Conservation (phyloP, 129 eudicot species). For the Solidago caesia region DNA sequence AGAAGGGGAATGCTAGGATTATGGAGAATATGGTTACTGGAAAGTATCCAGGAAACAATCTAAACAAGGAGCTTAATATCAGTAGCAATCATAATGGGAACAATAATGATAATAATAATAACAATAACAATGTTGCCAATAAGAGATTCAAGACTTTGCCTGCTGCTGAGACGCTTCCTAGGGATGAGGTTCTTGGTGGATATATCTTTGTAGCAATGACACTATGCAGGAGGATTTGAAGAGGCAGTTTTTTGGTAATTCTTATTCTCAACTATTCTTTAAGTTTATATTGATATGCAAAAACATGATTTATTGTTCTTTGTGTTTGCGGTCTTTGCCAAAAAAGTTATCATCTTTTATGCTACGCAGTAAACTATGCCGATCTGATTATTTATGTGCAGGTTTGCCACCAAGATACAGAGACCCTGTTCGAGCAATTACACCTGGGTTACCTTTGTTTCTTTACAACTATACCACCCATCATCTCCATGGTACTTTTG, state of each 20-base stretch:
- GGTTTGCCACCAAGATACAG: slow-evolving; percentile 98
- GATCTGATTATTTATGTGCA: slow-evolving; percentile 30
- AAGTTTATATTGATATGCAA: neutral
- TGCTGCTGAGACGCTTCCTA: slow-evolving; percentile 94
- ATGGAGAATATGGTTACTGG: slow-evolving; percentile 45
- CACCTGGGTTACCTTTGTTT: slow-evolving; percentile 97
- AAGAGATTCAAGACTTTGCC: slow-evolving; percentile 98
- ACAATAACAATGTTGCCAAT: slow-evolving; percentile 49
- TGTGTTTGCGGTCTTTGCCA: neutral
- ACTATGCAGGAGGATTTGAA: slow-evolving; percentile 97
- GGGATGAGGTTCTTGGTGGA: slow-evolving; percentile 97
- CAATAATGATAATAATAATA: slow-evolving; percentile 39
- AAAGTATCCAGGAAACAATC: slow-evolving; percentile 55
- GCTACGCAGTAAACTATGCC: neutral
- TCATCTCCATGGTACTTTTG: slow-evolving; percentile 97
- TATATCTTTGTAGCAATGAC: slow-evolving; percentile 95
- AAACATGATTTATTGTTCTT: neutral
- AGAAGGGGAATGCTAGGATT: slow-evolving; percentile 57
- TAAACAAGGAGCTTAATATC: slow-evolving; percentile 45
- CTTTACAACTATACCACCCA: slow-evolving; percentile 97
- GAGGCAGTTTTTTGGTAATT: slow-evolving; percentile 88
- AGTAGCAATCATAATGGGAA: slow-evolving; percentile 30
- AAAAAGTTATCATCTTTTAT: neutral
- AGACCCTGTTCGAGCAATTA: slow-evolving; percentile 97
- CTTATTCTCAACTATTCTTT: neutral